A percentile compares a stretch with the other conserved stretches of the same genome.
Evolutionary conservation across 1,284 basidiomycete genomes (phyloP).

Genomic region (Golubevia pallescens): DNA sequence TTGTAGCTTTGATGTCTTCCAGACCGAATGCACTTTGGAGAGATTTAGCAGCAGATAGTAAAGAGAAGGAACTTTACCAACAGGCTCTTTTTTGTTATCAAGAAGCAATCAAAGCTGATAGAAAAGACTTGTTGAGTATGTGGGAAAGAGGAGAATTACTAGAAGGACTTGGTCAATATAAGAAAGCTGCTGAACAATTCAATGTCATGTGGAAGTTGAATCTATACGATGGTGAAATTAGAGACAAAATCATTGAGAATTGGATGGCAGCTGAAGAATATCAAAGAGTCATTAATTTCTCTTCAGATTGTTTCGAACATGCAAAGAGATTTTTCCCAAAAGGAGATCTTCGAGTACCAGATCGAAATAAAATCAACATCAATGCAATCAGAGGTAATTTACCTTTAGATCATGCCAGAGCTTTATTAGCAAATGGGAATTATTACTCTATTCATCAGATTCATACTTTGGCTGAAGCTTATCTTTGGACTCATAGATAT

Average conservation of each 20-base stretch:
- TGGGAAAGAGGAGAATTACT: constrained; percentile 54
- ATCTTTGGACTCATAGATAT: neutral
- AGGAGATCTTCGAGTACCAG: neutral
- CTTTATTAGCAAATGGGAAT: neutral
- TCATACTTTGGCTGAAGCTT: neutral
- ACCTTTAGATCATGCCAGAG: neutral
- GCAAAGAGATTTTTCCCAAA: neutral
- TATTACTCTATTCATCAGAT: neutral
- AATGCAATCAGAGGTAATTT: neutral
- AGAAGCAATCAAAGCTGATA: constrained; percentile 55
- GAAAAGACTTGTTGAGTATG: constrained; percentile 48
- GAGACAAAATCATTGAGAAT: neutral
- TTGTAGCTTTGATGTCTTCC: constrained; percentile 48
- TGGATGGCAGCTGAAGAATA: neutral
- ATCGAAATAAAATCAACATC: neutral
- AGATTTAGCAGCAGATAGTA: constrained; percentile 38
- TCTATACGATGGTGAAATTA: constrained; percentile 43
- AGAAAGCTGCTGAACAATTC: constrained; percentile 42
- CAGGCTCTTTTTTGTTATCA: constrained; percentile 57
- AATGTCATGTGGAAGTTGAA: constrained; percentile 38
- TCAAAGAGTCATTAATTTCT: neutral
- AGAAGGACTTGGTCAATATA: constrained; percentile 35
- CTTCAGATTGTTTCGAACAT: neutral
- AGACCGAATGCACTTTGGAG: constrained; percentile 42
- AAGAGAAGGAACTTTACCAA: constrained; percentile 31